phyloP scores from a whole-genome alignment of 2,329 filamentous ascomycete species.

The Diaporthe australafricana region DNA sequence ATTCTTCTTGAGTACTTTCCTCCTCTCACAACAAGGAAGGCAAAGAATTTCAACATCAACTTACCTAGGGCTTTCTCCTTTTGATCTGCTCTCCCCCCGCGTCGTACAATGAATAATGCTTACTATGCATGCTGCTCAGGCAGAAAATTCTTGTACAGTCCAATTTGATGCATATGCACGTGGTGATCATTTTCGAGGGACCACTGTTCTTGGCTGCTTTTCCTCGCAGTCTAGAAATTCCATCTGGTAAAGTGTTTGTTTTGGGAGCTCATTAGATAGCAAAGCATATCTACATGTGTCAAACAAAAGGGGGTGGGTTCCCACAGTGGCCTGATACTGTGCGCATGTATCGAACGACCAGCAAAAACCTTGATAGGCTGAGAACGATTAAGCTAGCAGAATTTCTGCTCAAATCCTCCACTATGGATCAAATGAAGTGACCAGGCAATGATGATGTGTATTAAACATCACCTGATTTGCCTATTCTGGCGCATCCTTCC shows the following conservation, averaged over 20 bases:
- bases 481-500: constrained; percentile 21
- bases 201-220: background rate
- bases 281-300: background rate
- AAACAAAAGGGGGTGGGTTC: constrained; percentile 11
- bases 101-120: no score
- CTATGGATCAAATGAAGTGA: constrained; percentile 6
- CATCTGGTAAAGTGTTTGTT: no score
- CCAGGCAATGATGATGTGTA: background rate
- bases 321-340: constrained; percentile 26
- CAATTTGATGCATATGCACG: background rate
- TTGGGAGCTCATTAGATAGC: background rate
- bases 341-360: constrained; percentile 7
- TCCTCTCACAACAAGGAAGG: no score
- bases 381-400: constrained; percentile 13
- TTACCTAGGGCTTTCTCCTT: no score
- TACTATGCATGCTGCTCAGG: background rate
- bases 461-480: background rate
- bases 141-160: no score
- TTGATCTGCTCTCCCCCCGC: no score
- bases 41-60: no score
- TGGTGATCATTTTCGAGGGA: background rate
- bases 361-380: constrained; percentile 1
- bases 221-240: background rate
- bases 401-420: background rate
- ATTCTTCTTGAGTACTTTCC: no score